Evolutionary conservation across 2,329 filamentous ascomycete species (phyloP).

Genomic region (Alternaria brassicicola): DNA sequence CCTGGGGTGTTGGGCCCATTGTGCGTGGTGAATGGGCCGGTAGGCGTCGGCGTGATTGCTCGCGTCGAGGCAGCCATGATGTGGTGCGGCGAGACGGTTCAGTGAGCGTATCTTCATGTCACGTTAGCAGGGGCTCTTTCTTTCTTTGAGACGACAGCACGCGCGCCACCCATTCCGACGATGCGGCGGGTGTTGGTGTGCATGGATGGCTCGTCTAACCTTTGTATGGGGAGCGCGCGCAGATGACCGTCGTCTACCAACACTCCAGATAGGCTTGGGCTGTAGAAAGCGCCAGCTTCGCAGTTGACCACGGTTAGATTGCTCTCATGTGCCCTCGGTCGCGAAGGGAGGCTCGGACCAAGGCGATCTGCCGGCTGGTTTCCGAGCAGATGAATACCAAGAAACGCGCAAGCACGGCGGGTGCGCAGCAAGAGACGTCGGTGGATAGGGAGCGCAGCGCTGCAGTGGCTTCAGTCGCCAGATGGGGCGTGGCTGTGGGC

Average conservation of each 20-base stretch:
- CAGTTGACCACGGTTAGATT: constrained; percentile 15
- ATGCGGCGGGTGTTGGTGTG: neutral
- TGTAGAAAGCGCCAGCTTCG: constrained; percentile 24
- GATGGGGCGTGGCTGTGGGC: neutral
- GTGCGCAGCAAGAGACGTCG: constrained; percentile 8
- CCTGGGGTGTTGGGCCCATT: constrained; percentile 51
- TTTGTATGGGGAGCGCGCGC: constrained; percentile 24
- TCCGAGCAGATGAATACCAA: constrained; percentile 10
- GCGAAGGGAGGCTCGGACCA: constrained; percentile 19
- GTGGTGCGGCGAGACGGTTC: constrained; percentile 2
- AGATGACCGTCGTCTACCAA: constrained; percentile 14
- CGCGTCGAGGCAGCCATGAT: constrained; percentile 54
- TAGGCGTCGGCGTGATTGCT: constrained; percentile 52
- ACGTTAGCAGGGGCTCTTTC: constrained; percentile 16
- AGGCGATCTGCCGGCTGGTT: constrained; percentile 19
- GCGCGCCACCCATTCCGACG: neutral
- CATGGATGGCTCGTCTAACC: constrained; percentile 18
- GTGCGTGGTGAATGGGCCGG: constrained; percentile 49
- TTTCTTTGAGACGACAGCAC: neutral
- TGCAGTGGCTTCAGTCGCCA: neutral
- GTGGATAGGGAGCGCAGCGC: neutral
- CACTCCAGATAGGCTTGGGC: constrained; percentile 13
- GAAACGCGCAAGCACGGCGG: constrained; percentile 1
- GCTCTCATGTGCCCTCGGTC: constrained; percentile 16
- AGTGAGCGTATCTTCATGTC: constrained; percentile 10